Evolutionary conservation across 1,284 basidiomycete species (phyloP), one percentile per base, ranked within the genome.

Genomic region (Vanrija sp.): DNA sequence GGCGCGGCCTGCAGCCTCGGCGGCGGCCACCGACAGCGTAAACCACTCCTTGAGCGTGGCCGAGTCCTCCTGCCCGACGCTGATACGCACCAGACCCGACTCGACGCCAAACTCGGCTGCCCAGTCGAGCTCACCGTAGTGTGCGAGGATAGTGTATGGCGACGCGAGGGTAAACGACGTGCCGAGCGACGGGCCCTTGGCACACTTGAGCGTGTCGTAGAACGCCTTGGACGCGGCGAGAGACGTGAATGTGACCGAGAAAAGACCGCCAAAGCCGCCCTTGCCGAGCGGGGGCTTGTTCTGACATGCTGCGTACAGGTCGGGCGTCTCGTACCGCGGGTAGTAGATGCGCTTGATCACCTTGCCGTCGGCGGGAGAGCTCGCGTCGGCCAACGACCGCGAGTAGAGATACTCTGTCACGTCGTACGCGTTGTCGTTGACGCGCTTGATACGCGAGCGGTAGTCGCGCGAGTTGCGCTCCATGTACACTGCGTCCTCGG

Each of bases 391-490:
- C 38, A 82, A 58, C 5, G 86, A 87, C 47, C 81, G 83, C 6
- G 82, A 78, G 56, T 80, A 82, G n/a, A 98, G 80, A 69, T 87
- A 85, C 54, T 87, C 85, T 68, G 91, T 94, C 46, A 96, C 79
- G 26, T 83, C 83, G 70, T 89, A 86, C 3, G 95, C 82, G 72
- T 96, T 98, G 50, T 77, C 73, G 74, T 98, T 91, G 74, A 97
- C 91, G 53, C 80, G 74, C 55, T 81, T 80, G 62, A 94, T 83
- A 52, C 95, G 88, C 9, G 79, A 79, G 49, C 83, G 80, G 79
- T 97, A 97, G 77, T 97, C 87, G 50, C 95, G 89, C 19, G 92
- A 96, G 78, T 98, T 98, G 64, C 95, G 88, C 74, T 98, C 95
- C 87, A 98, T 89, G 80, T 88, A 97, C 52, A 98, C 85, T 34